Evolutionary conservation across 2,329 filamentous ascomycete species (phyloP).

Genomic region (Ophiostoma ulmi): DNA sequence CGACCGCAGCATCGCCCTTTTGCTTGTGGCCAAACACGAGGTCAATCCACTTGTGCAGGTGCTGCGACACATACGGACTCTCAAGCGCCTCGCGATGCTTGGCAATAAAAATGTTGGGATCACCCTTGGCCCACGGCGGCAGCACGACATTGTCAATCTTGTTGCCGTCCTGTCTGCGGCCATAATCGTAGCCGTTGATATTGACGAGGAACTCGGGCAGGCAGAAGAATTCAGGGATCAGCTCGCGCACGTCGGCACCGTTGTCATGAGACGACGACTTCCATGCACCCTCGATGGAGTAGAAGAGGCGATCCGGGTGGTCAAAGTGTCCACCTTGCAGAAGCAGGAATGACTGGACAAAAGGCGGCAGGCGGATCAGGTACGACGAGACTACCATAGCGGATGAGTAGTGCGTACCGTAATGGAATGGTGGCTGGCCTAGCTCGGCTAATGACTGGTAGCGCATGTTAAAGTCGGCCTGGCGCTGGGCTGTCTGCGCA

Average conservation of each 20-base stretch:
- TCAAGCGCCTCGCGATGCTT: slow-evolving; percentile 96
- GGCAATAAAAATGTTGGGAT: slow-evolving; percentile 89
- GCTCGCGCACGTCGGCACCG: slow-evolving; percentile 88
- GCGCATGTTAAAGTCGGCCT: slow-evolving; percentile 73
- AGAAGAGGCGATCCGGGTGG: slow-evolving; percentile 91
- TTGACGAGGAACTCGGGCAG: slow-evolving; percentile 94
- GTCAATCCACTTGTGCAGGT: slow-evolving; percentile 93
- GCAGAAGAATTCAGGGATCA: slow-evolving; percentile 97
- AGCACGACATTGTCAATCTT: slow-evolving; percentile 80
- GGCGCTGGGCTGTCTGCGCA: slow-evolving; percentile 71
- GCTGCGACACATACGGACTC: slow-evolving; percentile 83
- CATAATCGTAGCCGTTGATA: slow-evolving; percentile 90
- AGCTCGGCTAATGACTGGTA: slow-evolving; percentile 89
- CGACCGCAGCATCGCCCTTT: slow-evolving; percentile 82
- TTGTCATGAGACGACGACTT: slow-evolving; percentile 81
- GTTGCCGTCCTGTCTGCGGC: slow-evolving; percentile 70
- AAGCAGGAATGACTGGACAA: slow-evolving; percentile 90
- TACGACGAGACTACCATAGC: slow-evolving; percentile 99
- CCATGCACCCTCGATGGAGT: slow-evolving; percentile 88
- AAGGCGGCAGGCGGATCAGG: slow-evolving; percentile 88
- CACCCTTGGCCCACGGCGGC: slow-evolving; percentile 95
- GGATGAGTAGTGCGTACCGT: slow-evolving; percentile 97
- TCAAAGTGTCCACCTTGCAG: slow-evolving; percentile 96
- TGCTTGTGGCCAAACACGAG: slow-evolving; percentile 93
- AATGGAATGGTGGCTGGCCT: slow-evolving; percentile 89